These are phyloP conservation scores for Irpex rosettiformis DNA, from an alignment of 1,284 basidiomycete genomes.

Conservation along the genomic window DNA sequence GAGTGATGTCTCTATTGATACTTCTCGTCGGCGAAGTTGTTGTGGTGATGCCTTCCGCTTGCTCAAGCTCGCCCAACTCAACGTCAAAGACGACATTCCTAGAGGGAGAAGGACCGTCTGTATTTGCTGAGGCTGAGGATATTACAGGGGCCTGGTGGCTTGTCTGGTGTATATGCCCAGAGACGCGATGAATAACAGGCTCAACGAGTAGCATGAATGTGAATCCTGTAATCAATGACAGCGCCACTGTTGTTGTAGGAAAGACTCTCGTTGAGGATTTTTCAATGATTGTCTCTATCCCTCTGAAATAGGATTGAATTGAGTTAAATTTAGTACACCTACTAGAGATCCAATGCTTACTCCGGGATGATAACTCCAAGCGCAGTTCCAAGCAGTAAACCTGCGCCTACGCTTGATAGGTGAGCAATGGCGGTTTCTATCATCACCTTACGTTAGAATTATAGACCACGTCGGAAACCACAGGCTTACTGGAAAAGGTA, in stretches of 20 bases:
- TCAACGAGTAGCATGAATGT: constrained; percentile 81
- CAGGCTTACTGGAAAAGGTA: constrained; percentile 66
- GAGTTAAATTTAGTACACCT: background rate
- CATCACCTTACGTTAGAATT: background rate
- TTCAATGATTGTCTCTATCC: constrained; percentile 52
- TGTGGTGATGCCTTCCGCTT: constrained; percentile 25
- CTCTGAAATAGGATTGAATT: constrained; percentile 36
- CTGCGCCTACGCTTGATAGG: constrained; percentile 72
- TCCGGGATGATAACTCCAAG: constrained; percentile 91
- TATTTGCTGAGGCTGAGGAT: constrained; percentile 14
- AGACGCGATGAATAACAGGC: constrained; percentile 40
- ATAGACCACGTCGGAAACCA: background rate
- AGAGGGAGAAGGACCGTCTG: constrained; percentile 16
- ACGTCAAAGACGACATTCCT: constrained; percentile 54
- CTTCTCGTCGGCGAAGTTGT: too few species aligned
- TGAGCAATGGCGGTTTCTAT: constrained; percentile 54
- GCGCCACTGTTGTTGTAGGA: constrained; percentile 58
- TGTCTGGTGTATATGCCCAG: constrained; percentile 41
- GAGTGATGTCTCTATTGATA: background rate
- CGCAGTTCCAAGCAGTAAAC: constrained; percentile 86
- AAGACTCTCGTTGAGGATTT: constrained; percentile 36
- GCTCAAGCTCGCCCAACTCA: constrained; percentile 50
- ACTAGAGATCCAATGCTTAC: constrained; percentile 43
- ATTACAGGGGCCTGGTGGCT: constrained; percentile 16
- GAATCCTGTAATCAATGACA: constrained; percentile 79